Evolutionary conservation across 148 eudicot species (phyloP), one percentile per base, ranked within the genome.

Genomic region (Simmondsia chinensis): DNA sequence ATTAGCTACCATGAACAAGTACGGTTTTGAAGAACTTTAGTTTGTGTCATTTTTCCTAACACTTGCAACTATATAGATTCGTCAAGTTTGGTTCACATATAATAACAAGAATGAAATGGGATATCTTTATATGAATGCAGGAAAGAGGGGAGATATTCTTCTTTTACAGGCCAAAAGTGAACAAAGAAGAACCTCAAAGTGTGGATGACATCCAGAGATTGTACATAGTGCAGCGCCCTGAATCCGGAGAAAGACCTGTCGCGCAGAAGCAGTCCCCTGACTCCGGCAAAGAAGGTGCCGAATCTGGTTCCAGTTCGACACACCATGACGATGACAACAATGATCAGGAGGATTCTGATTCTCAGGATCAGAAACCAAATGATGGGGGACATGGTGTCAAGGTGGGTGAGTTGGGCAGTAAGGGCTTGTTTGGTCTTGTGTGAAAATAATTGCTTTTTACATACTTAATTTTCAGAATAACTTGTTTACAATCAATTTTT

Each of bases 131-230:
- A 11, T 27, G 31, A 5, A 5, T 38, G 37, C 51, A 83, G 82
- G 91, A 86, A 82, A 72, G 80, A 60, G 95, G 87, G 25, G 91
- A 86, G 33, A 81, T 78, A 48, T 86, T 77, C 63, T 77, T 86
- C 75, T 86, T 86, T 35, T 86, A 81, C 62, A 62, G 91, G 54
- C 87, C 91, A 0, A 86, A 81, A 69, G 80, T 81, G 4, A 67
- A 60, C 54, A 78, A 46, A 65, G 73, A 81, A 33, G 87, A 72
- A 60, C 80, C 74, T 17, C 80, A 63, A 8, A 54, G 83, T 22
- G 38, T 73, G 0, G 76, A 72, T 2, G 87, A 86, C 13, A 74
- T 86, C 3, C 83, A 86, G 25, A 66, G 79, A n/a, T 42, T 86
- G 34, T 81, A 72, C 74, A 64, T 81, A 8, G 64, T 86, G 10